A percentile compares a stretch with the other conserved stretches of the same genome.
Conservation (phyloP, 306 rosid species). For the Begonia masoniana region DNA sequence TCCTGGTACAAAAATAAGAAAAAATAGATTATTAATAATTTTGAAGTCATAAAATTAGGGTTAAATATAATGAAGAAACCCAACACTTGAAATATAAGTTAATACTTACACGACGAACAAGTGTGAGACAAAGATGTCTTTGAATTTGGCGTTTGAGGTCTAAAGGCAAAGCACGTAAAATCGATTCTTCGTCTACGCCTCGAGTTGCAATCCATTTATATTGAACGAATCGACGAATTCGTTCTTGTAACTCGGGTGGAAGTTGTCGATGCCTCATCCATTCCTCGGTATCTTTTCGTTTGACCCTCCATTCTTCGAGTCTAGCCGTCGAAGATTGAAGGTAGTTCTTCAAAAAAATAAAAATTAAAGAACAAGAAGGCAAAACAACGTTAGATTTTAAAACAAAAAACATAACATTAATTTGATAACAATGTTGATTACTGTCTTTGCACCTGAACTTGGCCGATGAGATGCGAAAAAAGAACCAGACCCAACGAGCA, state of each 20-base stretch:
- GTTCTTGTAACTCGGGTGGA: constrained; percentile 56
- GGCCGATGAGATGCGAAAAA: constrained; percentile 82
- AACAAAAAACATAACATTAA: background rate
- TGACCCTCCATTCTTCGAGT: constrained; percentile 86
- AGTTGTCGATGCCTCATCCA: constrained; percentile 97
- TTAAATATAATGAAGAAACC: too few relatives aligned
- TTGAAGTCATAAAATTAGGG: too few relatives aligned
- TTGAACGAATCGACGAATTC: constrained; percentile 70
- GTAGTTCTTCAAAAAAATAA: constrained; percentile 28
- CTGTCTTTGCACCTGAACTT: constrained; percentile 59
- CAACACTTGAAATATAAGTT: background rate
- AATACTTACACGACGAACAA: constrained; percentile 66
- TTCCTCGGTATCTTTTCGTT: constrained; percentile 76
- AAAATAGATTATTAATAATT: too few relatives aligned
- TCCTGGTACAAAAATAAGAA: too few relatives aligned
- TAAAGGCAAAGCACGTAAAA: constrained; percentile 55
- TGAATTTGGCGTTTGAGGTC: constrained; percentile 81
- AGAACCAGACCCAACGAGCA: constrained; percentile 62
- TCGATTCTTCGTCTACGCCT: constrained; percentile 83
- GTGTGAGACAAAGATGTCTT: constrained; percentile 74
- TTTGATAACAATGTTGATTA: background rate
- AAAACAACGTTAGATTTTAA: background rate
- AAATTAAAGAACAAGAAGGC: background rate
- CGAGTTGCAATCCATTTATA: constrained; percentile 84
- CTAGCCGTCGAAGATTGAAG: constrained; percentile 76